Evolutionary conservation across 306 rosid species (phyloP), one percentile per base, ranked within the genome.

Genomic region (Vigna trinervia): DNA sequence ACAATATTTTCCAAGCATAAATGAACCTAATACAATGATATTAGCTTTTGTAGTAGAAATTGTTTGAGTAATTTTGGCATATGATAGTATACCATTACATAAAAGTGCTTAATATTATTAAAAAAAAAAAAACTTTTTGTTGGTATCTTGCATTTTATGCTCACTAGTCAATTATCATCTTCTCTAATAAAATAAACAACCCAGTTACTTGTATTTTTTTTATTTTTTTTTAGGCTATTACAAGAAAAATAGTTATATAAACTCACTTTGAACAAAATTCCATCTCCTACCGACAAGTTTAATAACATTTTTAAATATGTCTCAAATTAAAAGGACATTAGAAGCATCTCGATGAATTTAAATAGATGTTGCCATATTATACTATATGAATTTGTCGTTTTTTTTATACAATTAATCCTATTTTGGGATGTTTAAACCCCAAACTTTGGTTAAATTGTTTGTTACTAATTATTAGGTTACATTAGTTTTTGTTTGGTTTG

Each of bases 181-280:
- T 39, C 10, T 39, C 10, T 39, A 7, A 6, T 30, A 30, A 30
- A 4, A 4, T 30, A 3, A 30, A 30, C 34, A 30, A 30, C 34
- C 5, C 0, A 2, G 34, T 30, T 30, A 30, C 34, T 30, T 30
- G 34, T 30, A 30, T 39, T 6, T 13, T 13, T 47, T 4, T 0
- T 20, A 0, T 20, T 6, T 47, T 47, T 47, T 47, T 4, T 3
- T 6, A 5, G n/a, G 5, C 17, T 48, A 48, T 48, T 48, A 14
- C 2, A 48, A 48, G 19, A 4, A 48, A 48, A 14, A 5, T 28
- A 14, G 1, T 13, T 14, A 26, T 79, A 77, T 76, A 19, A 88
- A 66, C 94, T 94, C 93, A 82, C 97, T 94, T 83, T 88, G 89
- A 82, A 90, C 96, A n/a, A 94, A 92, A 85, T 89, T 92, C 96